Evolutionary conservation across 2,329 filamentous ascomycete species (phyloP).

Genomic region (Lachnellula subtilissima): DNA sequence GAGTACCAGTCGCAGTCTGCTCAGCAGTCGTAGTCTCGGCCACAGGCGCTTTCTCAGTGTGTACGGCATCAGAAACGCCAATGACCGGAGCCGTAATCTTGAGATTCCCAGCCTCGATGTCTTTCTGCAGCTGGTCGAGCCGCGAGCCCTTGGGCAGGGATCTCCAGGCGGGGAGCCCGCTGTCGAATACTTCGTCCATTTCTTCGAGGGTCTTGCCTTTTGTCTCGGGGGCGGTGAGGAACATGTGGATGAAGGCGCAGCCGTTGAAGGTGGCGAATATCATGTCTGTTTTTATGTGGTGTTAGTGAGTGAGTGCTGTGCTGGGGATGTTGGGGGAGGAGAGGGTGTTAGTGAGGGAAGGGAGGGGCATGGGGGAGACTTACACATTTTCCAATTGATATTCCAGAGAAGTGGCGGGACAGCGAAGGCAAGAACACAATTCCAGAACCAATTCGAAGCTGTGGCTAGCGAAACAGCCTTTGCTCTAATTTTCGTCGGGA

Average conservation of each 20-base stretch:
- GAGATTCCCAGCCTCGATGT: slow-evolving; percentile 40
- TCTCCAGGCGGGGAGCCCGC: slow-evolving; percentile 55
- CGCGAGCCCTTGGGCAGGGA: slow-evolving; percentile 37
- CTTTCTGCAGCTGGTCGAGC: slow-evolving; percentile 42
- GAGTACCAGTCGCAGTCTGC: neutral
- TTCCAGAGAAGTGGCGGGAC: slow-evolving; percentile 47
- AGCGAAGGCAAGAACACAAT: slow-evolving; percentile 57
- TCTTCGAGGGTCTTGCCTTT: slow-evolving; percentile 72
- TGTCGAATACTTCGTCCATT: slow-evolving; percentile 68
- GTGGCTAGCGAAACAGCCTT: slow-evolving; percentile 72
- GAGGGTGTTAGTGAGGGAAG: neutral
- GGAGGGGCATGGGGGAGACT: neutral
- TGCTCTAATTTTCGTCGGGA: slow-evolving; percentile 63
- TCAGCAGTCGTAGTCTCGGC: neutral
- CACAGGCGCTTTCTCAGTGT: neutral
- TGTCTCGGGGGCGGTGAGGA: slow-evolving; percentile 62
- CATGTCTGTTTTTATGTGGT: slow-evolving; percentile 41
- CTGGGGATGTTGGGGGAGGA: too few species aligned
- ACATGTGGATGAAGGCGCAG: slow-evolving; percentile 63
- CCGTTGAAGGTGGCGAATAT: slow-evolving; percentile 71
- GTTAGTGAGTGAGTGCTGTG: neutral
- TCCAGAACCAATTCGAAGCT: slow-evolving; percentile 70
- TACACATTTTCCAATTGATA: slow-evolving; percentile 57
- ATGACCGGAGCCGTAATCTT: slow-evolving; percentile 21
- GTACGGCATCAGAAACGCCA: slow-evolving; percentile 11